Evolutionary conservation across 441 rosid species (phyloP), one percentile per base, ranked within the genome.

Genomic region (Syzygium malaccense): DNA sequence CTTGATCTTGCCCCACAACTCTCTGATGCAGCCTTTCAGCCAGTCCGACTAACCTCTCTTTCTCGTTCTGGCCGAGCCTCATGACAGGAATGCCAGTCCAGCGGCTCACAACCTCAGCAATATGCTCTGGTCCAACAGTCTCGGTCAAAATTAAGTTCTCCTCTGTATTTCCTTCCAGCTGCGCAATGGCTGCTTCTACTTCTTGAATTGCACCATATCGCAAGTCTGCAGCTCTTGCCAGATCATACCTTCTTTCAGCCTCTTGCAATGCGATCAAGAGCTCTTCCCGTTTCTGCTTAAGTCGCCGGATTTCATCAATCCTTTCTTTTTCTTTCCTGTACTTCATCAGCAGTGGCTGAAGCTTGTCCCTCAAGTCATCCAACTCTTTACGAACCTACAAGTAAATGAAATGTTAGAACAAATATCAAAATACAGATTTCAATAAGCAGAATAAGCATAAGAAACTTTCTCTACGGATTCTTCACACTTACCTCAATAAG

Each of bases 51-150:
- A 98, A 80, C 92, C 97, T 94, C 64, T 94, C 97, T 75, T 96
- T 98, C 19, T 96, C 99, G 49, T 95, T 93, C 93, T 95, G 98
- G 51, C 99, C 98, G 3, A 98, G 99, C 90, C 99, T 95, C 23
- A 98, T 98, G 15, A 98, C 98, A 45, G 99, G 99, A 71, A 98
- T 95, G 58, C 99, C 99, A 14, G 99, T 98, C 99, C 99, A 98
- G 17, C 98, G 96, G 90, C 98, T 94, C 86, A 96, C 99, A 17
- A 96, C 99, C 90, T 98, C 99, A 0, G 99, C 98, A 75, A 98
- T 98, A 13, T 98, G 99, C 8, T 98, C 99, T 0, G 99, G 98
- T 28, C 95, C 96, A 78, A 98, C 99, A 4, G 95, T 94, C 89
- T 98, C 99, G 0, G 99, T 98, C 48, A 96, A 88, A 96, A 96